Evolutionary conservation across 805 yeast genomes (phyloP), one percentile per base, ranked within the genome.

Genomic region (Metschnikowia chrysomelidarum): DNA sequence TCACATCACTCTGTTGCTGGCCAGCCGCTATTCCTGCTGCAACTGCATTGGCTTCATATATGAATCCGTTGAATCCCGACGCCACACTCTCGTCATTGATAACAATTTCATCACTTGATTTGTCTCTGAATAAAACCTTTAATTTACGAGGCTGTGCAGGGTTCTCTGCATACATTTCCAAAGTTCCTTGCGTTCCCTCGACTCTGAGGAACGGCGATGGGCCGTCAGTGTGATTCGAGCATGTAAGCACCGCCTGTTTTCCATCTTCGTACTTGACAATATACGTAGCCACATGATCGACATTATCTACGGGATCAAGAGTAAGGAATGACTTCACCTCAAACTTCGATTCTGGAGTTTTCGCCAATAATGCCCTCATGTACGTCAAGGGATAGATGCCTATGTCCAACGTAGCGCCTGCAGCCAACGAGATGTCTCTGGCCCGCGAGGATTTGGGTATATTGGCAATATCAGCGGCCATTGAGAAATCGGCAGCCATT

Each of bases 331-430:
- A 56, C 44, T 59, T 53, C 23, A 47, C 38, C 13, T 49, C 54
- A 41, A 56, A 57, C 32, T 51, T 40, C 20, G 57, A 44, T 2
- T 21, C 24, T 31, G 54, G 56, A 18, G 57, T 45, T 21, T 56
- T 48, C 44, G 67, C 68, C 38, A 69, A 46, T 17, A 69, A 57
- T 7, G 69, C 36, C 35, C 77, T 51, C 12, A 64, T 57, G 47
- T 69, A 76, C 3, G 76, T 74, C 32, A 75, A 43, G 4, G 74
- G 56, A 42, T 77, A 77, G 31, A 76, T 64, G 2, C 82, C 80
- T 36, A 76, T 59, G 50, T 77, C 82, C 44, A 76, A 63, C 29
- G 76, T 49, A 1, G 78, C 72, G 15, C 83, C 82, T 10, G 77
- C 83, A 4, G 76, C 82, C 30, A 73, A 61, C 29, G 40, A 53